Evolutionary conservation across 768 basidiomycete genomes (phyloP).

Genomic region (Glaciozyma martinii): DNA sequence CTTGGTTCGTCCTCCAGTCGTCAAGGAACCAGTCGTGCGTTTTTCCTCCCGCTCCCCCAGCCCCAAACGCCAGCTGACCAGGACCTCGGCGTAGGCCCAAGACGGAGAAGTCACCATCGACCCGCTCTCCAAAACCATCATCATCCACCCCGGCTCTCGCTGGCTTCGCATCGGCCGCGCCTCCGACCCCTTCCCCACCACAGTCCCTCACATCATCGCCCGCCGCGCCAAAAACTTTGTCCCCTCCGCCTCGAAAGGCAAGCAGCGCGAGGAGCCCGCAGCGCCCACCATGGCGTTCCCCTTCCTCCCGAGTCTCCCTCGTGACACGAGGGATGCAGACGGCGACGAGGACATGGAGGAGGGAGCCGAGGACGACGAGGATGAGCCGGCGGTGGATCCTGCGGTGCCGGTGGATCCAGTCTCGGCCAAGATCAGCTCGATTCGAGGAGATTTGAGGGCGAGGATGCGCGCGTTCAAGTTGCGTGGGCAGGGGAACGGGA

Average conservation of each 20-base stretch:
- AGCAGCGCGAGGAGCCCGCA: not conserved
- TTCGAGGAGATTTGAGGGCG: conserved; percentile 40
- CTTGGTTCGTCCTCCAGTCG: not conserved
- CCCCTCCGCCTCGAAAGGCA: not conserved
- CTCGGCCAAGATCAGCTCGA: conserved; percentile 57
- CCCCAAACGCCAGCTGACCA: not conserved
- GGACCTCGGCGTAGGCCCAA: not conserved
- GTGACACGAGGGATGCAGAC: conserved; percentile 18
- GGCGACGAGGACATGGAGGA: conserved; percentile 13
- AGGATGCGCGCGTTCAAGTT: conserved; percentile 50
- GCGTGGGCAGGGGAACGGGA: conserved; percentile 47
- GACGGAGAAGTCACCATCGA: conserved; percentile 5
- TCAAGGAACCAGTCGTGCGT: not conserved
- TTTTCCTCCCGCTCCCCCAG: not conserved
- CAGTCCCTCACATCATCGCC: conserved; percentile 34
- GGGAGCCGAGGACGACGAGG: not conserved
- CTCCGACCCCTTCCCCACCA: conserved; percentile 26
- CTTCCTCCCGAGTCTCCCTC: not conserved
- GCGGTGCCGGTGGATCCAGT: conserved; percentile 37
- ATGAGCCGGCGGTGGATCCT: not conserved
- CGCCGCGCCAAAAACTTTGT: not conserved
- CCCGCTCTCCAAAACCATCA: conserved; percentile 29
- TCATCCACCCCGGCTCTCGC: conserved; percentile 36
- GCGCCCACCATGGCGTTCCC: not conserved
- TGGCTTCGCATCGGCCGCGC: conserved; percentile 35